Conservation (phyloP, 2,329 filamentous ascomycete genomes). For the Mollisia scopiformis region DNA sequence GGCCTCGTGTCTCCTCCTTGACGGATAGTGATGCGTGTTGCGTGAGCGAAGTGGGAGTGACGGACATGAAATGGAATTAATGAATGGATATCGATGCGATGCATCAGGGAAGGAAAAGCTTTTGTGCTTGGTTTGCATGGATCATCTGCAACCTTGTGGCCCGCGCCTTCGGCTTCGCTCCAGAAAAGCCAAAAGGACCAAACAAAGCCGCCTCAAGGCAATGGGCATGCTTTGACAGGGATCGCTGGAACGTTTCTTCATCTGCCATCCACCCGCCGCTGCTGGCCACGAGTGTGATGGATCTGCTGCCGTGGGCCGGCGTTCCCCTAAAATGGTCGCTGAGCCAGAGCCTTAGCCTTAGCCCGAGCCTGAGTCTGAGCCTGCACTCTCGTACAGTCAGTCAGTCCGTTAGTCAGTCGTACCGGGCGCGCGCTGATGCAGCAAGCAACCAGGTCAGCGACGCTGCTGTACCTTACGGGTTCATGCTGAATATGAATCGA, state of each 20-base stretch:
- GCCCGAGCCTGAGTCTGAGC: background rate
- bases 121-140: conserved; percentile 13
- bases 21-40: too few species aligned
- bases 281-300: conserved; percentile 16
- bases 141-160: conserved; percentile 24
- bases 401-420: too few species aligned
- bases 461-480: conserved; percentile 15
- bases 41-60: conserved; percentile 17
- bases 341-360: too few species aligned
- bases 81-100: conserved; percentile 18
- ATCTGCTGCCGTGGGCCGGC: conserved; percentile 18
- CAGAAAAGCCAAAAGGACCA: too few species aligned
- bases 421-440: background rate
- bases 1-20: conserved; percentile 14
- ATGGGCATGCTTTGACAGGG: conserved; percentile 19
- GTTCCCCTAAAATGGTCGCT: background rate
- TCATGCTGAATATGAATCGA: conserved; percentile 23
- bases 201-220: conserved; percentile 21
- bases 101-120: conserved; percentile 5
- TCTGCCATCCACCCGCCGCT: conserved; percentile 19
- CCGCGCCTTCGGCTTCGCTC: conserved; percentile 25
- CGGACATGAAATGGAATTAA: background rate
- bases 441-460: background rate
- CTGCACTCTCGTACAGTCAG: too few species aligned
- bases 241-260: conserved; percentile 30